Evolutionary conservation across 306 rosid species (phyloP), one percentile per base, ranked within the genome.

Genomic region (Boehmeria nivea): DNA sequence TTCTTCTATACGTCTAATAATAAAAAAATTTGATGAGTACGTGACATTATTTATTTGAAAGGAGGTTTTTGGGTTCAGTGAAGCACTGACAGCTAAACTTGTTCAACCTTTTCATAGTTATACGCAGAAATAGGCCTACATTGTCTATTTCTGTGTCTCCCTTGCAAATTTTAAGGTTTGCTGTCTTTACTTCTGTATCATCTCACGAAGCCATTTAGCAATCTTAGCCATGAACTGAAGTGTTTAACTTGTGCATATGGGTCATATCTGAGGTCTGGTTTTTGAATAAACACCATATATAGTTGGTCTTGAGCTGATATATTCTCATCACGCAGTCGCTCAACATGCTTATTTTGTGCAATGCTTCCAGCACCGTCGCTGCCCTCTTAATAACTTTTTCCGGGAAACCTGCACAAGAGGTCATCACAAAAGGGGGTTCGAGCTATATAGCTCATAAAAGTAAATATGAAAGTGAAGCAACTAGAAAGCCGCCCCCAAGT

Each of bases 311-410:
- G 88, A 25, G 78, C 72, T 12, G 78, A 70, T 71, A 87, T 58
- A 34, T 73, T 84, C 66, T 82, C 87, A 60, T 72, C 75, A 65
- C 70, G 61, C 54, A 80, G 70, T 57, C 93, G 76, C 66, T 80
- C 89, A 31, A 84, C 73, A 31, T 50, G 68, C 47, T 72, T 67
- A 48, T 87, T 67, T 42, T 82, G 71, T 59, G 70, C 75, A 57
- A 74, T 65, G 83, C 76, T 64, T 82, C 96, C 76, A 91, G 74
- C 53, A 91, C 79, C 71, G 51, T 69, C 43, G 82, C 81, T 61
- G 98, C 96, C 76, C 98, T 78, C 67, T 76, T 68, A 33, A 82
- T 76, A 70, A 91, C 83, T 73, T 77, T 82, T 47, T 80, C 78
- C 0, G 89, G 96, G 51, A 91, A 85, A 54, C 96, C 98, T 87